Percentiles rank a stretch among this genome's conserved stretches.
Evolutionary conservation across 2,329 filamentous ascomycete genomes (phyloP).

Genomic region (Beauveria sp.): DNA sequence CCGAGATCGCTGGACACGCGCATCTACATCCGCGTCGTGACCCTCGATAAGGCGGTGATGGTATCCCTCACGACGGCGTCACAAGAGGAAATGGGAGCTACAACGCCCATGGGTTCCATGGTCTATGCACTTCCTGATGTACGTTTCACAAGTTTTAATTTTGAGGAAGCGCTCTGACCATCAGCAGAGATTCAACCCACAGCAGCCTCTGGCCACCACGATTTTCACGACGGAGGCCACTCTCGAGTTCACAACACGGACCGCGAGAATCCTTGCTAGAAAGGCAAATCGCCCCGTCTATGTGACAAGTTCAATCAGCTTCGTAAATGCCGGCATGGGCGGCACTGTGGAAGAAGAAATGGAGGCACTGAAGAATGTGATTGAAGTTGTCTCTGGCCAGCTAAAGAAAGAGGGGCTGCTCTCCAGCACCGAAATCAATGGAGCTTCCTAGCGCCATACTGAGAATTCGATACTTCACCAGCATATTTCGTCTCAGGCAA

Average conservation of each 20-base stretch:
- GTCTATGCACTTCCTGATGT: constrained; percentile 93
- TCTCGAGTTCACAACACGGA: constrained; percentile 76
- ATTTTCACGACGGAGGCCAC: constrained; percentile 70
- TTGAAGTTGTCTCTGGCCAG: constrained; percentile 51
- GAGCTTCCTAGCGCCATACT: background rate
- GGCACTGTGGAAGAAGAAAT: constrained; percentile 89
- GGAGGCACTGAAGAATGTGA: constrained; percentile 71
- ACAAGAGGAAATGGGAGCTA: constrained; percentile 41
- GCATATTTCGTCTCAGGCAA: background rate
- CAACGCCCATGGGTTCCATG: constrained; percentile 70
- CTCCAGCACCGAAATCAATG: background rate
- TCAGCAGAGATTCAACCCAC: constrained; percentile 41
- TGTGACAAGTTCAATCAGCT: constrained; percentile 79
- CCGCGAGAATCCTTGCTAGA: constrained; percentile 77
- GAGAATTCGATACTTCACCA: too few species aligned
- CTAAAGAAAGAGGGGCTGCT: constrained; percentile 17
- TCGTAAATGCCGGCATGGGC: constrained; percentile 65
- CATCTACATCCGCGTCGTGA: constrained; percentile 53
- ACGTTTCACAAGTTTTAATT: constrained; percentile 18
- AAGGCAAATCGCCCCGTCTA: constrained; percentile 72
- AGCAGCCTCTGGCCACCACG: constrained; percentile 65
- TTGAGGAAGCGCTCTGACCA: background rate
- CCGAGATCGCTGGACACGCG: constrained; percentile 53
- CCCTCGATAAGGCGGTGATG: constrained; percentile 49
- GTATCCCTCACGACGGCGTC: constrained; percentile 55